Base-by-base conservation (phyloP, 2,329 filamentous ascomycete species). In the Xylariaceae sp. region DNA sequence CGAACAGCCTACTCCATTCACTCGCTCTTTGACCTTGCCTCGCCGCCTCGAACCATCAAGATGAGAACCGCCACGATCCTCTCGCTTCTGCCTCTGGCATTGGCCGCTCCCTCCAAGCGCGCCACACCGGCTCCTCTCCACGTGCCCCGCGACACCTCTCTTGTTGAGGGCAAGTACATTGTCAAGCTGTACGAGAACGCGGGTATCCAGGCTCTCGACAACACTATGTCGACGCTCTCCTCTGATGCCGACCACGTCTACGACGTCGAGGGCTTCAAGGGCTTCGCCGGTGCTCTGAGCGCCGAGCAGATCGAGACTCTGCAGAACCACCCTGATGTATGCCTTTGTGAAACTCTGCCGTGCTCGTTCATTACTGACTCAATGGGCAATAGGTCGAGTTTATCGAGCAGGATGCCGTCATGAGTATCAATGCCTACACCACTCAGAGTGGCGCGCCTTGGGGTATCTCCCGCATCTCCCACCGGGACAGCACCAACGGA, bases 391-490 rank as follows among this genome's bases (percentile, higher is more conserved):
- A 60, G 56, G 59, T 64, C 42, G 60, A 59, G 33, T 60, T 56
- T 34, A 60, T 64, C 33, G 61, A 64, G 50, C 60, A 60, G 45
- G 61, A 60, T 44, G 55, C 55, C 17, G 40, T 56, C 31, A 46
- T 58, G 37, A 55, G 40, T 37, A 55, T 56, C 44, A 51, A 45
- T 35, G 53, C 52, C 22, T 51, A 7, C 38, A 19, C 26, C 17
- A 49, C 52, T 9, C 53, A 60, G 45, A 33, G 36, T 18, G 45
- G 57, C 19, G 60, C 66, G 3, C 53, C 66, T 12, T 73, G 71
- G 67, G 71, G 69, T 19, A 66, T 75, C 13, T 66, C 62, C 1
- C 63, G 68, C 39, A 58, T 75, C 43, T 75, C 73, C 3, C 64
- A 62, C 55, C 53, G 56, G 16, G 55, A 52, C 17, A 62, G 45